These are phyloP conservation scores for Phaeolepiota aurea DNA, from an alignment of 768 basidiomycete genomes.

Conservation along the genomic window DNA sequence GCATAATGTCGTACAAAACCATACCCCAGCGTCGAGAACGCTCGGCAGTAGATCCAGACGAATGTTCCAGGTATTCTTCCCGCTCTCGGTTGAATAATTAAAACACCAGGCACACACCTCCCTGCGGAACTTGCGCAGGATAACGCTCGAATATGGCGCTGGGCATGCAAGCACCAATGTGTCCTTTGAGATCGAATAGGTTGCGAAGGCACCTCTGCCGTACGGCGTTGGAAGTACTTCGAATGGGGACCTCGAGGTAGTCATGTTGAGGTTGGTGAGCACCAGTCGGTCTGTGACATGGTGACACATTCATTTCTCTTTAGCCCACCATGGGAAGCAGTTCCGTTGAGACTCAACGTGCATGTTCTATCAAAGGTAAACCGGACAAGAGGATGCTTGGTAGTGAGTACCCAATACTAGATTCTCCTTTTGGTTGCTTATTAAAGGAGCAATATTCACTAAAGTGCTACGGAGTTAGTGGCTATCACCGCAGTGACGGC, in stretches of 20 bases:
- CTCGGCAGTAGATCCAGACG: constrained; percentile 1
- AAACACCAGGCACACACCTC: constrained; percentile 65
- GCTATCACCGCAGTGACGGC: too few relatives aligned
- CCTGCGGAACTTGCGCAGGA: constrained; percentile 55
- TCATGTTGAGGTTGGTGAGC: too few relatives aligned
- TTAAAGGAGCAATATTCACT: too few relatives aligned
- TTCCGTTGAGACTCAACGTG: too few relatives aligned
- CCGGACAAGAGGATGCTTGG: too few relatives aligned
- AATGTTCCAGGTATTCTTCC: constrained; percentile 36
- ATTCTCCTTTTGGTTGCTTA: too few relatives aligned
- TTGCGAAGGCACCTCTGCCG: constrained; percentile 47
- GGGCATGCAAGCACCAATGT: constrained; percentile 34
- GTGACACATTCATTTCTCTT: too few relatives aligned
- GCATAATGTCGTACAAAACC: constrained; percentile 51
- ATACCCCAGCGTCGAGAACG: constrained; percentile 28
- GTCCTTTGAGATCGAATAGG: constrained; percentile 27
- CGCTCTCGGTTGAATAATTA: constrained; percentile 46
- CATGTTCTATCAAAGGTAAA: too few relatives aligned
- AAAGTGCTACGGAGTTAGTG: too few relatives aligned
- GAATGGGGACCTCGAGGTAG: constrained; percentile 9
- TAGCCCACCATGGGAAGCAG: too few relatives aligned
- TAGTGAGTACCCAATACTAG: too few relatives aligned
- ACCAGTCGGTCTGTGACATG: too few relatives aligned
- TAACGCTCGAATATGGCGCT: constrained; percentile 46
- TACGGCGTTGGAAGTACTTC: constrained; percentile 26